Conservation (phyloP, 2,329 filamentous ascomycete genomes). For the Plectosphaerella cucumerina region DNA sequence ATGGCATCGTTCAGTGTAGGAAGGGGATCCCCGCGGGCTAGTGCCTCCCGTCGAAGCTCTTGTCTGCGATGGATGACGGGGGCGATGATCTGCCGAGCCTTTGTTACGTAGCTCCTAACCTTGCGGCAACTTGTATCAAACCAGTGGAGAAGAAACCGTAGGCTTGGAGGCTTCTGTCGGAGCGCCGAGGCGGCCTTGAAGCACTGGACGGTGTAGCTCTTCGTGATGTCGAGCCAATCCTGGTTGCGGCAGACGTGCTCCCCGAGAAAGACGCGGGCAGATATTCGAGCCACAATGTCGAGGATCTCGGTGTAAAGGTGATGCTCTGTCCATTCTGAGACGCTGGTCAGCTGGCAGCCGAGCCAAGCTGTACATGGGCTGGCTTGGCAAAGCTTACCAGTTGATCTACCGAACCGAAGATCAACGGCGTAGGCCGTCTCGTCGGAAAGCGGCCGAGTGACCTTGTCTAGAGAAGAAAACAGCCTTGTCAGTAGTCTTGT, state of each 20-base stretch:
- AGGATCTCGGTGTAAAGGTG: constrained; percentile 5
- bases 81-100: constrained; percentile 28
- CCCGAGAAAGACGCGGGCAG: constrained; percentile 45
- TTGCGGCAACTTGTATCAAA: constrained; percentile 14
- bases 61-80: constrained; percentile 20
- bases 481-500: neutral
- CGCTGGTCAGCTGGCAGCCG: neutral
- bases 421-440: constrained; percentile 6
- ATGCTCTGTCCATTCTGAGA: constrained; percentile 8
- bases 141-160: neutral
- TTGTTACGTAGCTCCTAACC: constrained; percentile 29
- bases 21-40: neutral
- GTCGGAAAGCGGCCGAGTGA: constrained; percentile 8
- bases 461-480: neutral
- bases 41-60: constrained; percentile 9
- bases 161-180: neutral
- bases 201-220: constrained; percentile 17
- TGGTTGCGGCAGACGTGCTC: constrained; percentile 37
- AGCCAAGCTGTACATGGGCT: neutral
- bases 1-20: constrained; percentile 28
- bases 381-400: neutral
- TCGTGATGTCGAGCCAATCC: constrained; percentile 40
- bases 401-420: constrained; percentile 1
- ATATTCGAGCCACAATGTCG: constrained; percentile 41
- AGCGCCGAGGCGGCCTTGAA: constrained; percentile 5